A percentile compares a stretch with the other conserved stretches of the same genome.
Conservation (phyloP, 1,284 basidiomycete genomes). For the Ustilago lituana region DNA sequence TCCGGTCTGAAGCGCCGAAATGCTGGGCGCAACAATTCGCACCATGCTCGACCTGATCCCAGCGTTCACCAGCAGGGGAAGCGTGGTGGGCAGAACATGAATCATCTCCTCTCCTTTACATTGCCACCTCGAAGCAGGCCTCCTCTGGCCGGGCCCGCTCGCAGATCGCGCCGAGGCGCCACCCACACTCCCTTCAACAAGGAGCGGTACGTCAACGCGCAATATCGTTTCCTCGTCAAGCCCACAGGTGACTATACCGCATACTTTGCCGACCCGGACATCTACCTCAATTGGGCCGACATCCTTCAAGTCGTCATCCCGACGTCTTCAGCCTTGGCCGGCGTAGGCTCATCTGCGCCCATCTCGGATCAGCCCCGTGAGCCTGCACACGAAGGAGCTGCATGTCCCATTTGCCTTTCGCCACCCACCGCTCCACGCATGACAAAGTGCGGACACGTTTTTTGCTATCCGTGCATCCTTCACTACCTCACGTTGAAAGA, state of each 20-base stretch:
- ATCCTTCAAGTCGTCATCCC: conserved; percentile 94
- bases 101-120: conserved; percentile 65
- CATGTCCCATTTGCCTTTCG: conserved; percentile 94
- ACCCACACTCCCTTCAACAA: conserved; percentile 60
- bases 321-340: conserved; percentile 70
- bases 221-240: conserved; percentile 66
- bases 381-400: conserved; percentile 73
- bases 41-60: conserved; percentile 19
- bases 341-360: conserved; percentile 39
- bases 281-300: conserved; percentile 73
- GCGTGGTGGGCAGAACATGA: conserved; percentile 59
- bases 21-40: conserved; percentile 27
- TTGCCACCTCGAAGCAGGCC: conserved; percentile 60
- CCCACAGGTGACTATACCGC: conserved; percentile 64
- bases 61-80: conserved; percentile 31
- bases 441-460: conserved; percentile 95
- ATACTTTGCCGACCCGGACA: conserved; percentile 62
- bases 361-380: conserved; percentile 40
- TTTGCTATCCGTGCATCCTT: conserved; percentile 67
- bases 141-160: conserved; percentile 47
- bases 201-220: conserved; percentile 65
- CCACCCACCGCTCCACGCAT: conserved; percentile 90
- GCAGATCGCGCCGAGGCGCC: conserved; percentile 48
- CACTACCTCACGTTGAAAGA: conserved; percentile 76
- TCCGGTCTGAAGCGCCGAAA: conserved; percentile 21